Evolutionary conservation across 306 rosid species (phyloP), one percentile per base, ranked within the genome.

Genomic region (Amphicarpaea edgeworthii): DNA sequence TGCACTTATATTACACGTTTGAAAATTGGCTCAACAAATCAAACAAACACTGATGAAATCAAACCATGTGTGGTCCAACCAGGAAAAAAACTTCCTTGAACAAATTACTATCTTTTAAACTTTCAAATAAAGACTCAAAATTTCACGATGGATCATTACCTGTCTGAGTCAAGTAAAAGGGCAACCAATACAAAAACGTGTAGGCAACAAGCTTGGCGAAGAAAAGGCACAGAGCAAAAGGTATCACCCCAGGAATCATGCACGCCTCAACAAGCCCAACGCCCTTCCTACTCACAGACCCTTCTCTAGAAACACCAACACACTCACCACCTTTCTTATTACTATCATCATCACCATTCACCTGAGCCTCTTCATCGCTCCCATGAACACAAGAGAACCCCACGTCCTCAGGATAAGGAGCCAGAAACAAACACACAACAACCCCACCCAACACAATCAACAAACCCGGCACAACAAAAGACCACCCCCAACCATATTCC

Each of bases 401-500:
- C 1, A 93, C 77, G 19, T 90, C 98, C 50, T 90, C 91, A 0
- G 96, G 98, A 71, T 88, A 90, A 30, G 96, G 91, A 30, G 93
- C 85, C 77, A 93, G 72, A 50, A 88, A 87, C 46, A 87, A 74
- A 74, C 32, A 90, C 28, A 93, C 96, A 16, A 93, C 0, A 12
- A 93, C 1, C 3, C 98, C 96, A 15, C 91, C 96, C n/a, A 77
- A 12, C 6, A 86, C 38, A 4, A 93, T 89, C 45, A 90, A 53
- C 0, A 61, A 85, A 5, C 85, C 91, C 2, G 91, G 94, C 20
- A 67, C 77, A 34, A 93, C 80, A 45, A 93, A 90, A 38, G 91
- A 93, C 94, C 94, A 93, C 23, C 96, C 97, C 97, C 97, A 93
- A 5, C 97, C 97, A 57, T 79, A 83, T n/a, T 88, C 88, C 82